These are phyloP conservation scores for Phytophthora uliginosa DNA, from an alignment of 352 stramenopile genomes.

Conservation along the genomic window DNA sequence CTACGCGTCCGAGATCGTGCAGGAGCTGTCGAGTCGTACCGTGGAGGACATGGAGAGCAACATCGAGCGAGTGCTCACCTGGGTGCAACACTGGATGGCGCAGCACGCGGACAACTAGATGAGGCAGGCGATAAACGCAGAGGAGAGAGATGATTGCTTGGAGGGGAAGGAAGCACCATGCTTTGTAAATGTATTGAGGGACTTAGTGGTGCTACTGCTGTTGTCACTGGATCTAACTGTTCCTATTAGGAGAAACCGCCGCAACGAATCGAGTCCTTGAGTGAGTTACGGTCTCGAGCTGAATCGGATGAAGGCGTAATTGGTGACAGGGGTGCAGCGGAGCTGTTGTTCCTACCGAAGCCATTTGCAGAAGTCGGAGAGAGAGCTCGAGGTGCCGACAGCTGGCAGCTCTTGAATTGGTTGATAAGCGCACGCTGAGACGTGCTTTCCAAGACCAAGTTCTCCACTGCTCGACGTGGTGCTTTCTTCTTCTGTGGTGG, in stretches of 20 bases:
- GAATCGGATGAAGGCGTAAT: slow-evolving; percentile 24
- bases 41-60: slow-evolving; percentile 98
- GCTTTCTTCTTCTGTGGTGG: slow-evolving; percentile 14
- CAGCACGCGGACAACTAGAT: slow-evolving; percentile 51
- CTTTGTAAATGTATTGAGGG: slow-evolving; percentile 39
- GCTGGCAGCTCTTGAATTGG: slow-evolving; percentile 59
- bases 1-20: slow-evolving; percentile 96
- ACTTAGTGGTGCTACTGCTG: slow-evolving; percentile 2
- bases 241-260: slow-evolving; percentile 36
- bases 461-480: slow-evolving; percentile 43
- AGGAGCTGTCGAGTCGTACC: slow-evolving; percentile 95
- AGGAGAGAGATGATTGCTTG: not conserved
- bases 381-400: slow-evolving; percentile 19
- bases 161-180: slow-evolving; percentile 14
- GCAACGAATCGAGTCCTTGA: slow-evolving; percentile 40
- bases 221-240: not conserved
- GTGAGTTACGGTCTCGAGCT: slow-evolving; percentile 3
- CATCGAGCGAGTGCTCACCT: slow-evolving; percentile 92
- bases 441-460: slow-evolving; percentile 57
- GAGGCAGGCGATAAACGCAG: slow-evolving; percentile 7
- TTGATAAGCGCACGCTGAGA: slow-evolving; percentile 60
- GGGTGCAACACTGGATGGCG: slow-evolving; percentile 94
- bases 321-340: slow-evolving; percentile 19
- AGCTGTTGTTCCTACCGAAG: not conserved
- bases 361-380: slow-evolving; percentile 5